Base-by-base conservation (phyloP, 2,329 filamentous ascomycete genomes). In the Aspergillus pseudoviridinutans region DNA sequence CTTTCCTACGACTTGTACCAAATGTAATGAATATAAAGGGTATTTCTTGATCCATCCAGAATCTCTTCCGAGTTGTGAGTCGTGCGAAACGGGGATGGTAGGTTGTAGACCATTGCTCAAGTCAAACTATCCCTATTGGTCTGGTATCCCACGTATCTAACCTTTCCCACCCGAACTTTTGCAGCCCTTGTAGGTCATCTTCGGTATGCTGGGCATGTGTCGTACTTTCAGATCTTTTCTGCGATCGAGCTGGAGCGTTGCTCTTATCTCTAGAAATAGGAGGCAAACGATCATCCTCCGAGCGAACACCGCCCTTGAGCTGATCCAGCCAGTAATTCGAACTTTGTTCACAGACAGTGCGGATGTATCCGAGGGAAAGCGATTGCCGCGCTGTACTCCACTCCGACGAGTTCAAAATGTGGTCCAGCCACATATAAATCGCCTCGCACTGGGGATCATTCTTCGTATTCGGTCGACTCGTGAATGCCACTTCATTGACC, bases 381-480 rank as follows among this genome's bases (percentile, higher is more conserved):
- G 65, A 57, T 29, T 57, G 63, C 32, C 68, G 64, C 35, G 68
- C 60, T 29, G 61, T 61, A 10, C 64, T 63, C 78, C 77, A 81
- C 1, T 67, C 64, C 3, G 68, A 52, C 10, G 74, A 74, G 4
- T 68, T 68, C 27, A 82, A 62, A 9, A 84, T 70, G 63, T 83
- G 79, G 8, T 76, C 62, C 27, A 82, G 62, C 82, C 82, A 85
- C 35, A 76, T 67, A 59, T 74, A 79, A 32, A 79, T 54, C 1
- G 74, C 79, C 67, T 84, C 79, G 38, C 67, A 67, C 6, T 66
- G 61, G 0, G 73, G 66, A 58, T 76, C 67, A 27, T 60, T 49
- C 28, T 69, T 64, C 32, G 58, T 27, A 57, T 66, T 55, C 46
- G 60, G 42, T 35, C 55, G 38, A 3, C 52, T 55, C 29, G 63